Conservation (phyloP, 768 basidiomycete genomes). For the Naganishia vaughanmartiniae region DNA sequence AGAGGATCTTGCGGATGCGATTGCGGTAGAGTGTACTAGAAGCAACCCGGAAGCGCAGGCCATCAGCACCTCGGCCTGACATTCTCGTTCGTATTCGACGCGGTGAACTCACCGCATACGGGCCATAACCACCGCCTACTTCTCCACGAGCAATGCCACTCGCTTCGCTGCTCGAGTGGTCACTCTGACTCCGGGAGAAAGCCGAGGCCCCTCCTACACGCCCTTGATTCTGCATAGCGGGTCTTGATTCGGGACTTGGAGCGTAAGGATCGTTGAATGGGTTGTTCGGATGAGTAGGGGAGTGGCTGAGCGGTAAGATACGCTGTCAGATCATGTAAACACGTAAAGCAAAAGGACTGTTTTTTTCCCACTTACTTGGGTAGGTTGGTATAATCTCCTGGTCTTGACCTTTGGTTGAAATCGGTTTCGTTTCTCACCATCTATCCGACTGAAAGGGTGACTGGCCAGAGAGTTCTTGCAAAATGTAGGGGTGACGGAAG, state of each 20-base stretch:
- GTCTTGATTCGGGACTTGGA: background rate
- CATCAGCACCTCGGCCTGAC: background rate
- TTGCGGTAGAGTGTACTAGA: slow-evolving; percentile 30
- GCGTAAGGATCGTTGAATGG: slow-evolving; percentile 11
- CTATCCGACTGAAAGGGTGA: background rate
- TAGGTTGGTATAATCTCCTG: slow-evolving; percentile 19
- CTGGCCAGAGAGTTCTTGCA: background rate
- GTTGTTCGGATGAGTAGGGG: slow-evolving; percentile 10
- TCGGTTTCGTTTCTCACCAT: slow-evolving; percentile 17
- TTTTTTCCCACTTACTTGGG: background rate
- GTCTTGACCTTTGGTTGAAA: slow-evolving; percentile 11
- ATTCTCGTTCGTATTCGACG: background rate
- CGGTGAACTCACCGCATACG: slow-evolving; percentile 31
- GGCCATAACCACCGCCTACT: slow-evolving; percentile 33
- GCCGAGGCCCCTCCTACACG: background rate
- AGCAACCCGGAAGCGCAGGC: background rate
- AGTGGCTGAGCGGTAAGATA: background rate
- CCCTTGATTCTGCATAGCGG: slow-evolving; percentile 5
- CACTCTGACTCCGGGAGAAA: slow-evolving; percentile 19
- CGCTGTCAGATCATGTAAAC: background rate
- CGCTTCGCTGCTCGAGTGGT: slow-evolving; percentile 19
- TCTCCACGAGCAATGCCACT: slow-evolving; percentile 27
- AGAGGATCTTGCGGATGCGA: slow-evolving; percentile 20
- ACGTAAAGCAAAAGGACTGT: background rate
- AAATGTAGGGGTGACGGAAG: background rate